phyloP scores from a whole-genome alignment of 106 monocot species.

The Dioscorea zingiberensis region DNA sequence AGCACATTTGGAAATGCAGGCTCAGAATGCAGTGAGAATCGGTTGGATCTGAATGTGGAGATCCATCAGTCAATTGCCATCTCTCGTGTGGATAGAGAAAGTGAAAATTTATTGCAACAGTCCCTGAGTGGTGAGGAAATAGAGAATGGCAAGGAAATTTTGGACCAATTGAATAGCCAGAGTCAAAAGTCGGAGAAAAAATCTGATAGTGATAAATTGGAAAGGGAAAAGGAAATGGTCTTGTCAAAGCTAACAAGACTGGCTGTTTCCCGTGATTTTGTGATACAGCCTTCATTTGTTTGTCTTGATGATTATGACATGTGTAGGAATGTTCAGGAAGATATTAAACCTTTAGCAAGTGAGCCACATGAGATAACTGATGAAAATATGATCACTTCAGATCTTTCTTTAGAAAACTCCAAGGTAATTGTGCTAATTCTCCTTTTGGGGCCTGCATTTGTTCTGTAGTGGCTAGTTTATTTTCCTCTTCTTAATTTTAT shows the following conservation, averaged over 20 bases:
- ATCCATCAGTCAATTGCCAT: background rate
- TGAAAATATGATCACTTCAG: background rate
- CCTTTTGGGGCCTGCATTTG: too few relatives aligned
- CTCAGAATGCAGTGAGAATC: too few relatives aligned
- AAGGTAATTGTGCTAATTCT: slow-evolving; percentile 15
- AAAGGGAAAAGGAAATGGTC: slow-evolving; percentile 18
- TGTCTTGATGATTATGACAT: background rate
- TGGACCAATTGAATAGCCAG: too few relatives aligned
- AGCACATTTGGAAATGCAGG: slow-evolving; percentile 2
- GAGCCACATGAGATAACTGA: background rate
- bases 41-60: slow-evolving; percentile 19
- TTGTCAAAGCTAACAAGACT: slow-evolving; percentile 15
- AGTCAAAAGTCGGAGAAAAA: too few relatives aligned
- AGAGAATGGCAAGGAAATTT: too few relatives aligned
- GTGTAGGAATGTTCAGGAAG: background rate
- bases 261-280: background rate
- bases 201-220: too few relatives aligned
- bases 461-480: too few relatives aligned
- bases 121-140: background rate
- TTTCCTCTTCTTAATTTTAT: background rate
- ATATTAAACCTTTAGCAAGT: background rate
- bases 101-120: background rate
- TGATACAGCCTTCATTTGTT: background rate
- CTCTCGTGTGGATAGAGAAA: background rate
- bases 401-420: slow-evolving; percentile 1